Conservation (phyloP, 768 basidiomycete genomes). For the Tricholoma flavovirens region DNA sequence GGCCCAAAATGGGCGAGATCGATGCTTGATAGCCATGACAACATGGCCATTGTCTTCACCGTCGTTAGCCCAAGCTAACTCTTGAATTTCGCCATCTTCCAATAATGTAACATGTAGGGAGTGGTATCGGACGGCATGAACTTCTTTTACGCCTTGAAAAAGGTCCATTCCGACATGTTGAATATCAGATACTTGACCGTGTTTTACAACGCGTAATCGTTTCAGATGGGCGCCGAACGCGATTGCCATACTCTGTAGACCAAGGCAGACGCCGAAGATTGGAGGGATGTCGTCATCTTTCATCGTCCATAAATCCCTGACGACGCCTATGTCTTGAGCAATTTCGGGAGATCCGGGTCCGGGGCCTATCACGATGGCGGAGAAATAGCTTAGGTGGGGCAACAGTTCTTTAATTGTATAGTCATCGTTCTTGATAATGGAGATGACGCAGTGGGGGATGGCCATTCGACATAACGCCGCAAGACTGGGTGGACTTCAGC, state of each 20-base stretch:
- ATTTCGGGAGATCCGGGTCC: constrained; percentile 75
- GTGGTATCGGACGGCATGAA: constrained; percentile 72
- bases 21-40: constrained; percentile 71
- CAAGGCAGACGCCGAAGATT: constrained; percentile 80
- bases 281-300: constrained; percentile 48
- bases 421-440: constrained; percentile 72
- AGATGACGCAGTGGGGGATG: constrained; percentile 54
- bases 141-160: constrained; percentile 49
- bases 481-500: constrained; percentile 39
- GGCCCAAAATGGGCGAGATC: constrained; percentile 68
- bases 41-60: constrained; percentile 59
- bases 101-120: constrained; percentile 61
- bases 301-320: constrained; percentile 67
- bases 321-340: constrained; percentile 57
- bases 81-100: constrained; percentile 45
- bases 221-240: constrained; percentile 59
- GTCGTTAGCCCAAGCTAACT: constrained; percentile 71
- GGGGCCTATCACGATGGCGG: constrained; percentile 69
- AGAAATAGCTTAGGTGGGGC: constrained; percentile 53
- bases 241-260: constrained; percentile 68
- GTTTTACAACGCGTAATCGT: constrained; percentile 64
- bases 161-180: constrained; percentile 53
- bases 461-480: constrained; percentile 63
- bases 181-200: constrained; percentile 67
- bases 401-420: constrained; percentile 44